A percentile compares a stretch with the other conserved stretches of the same genome.
Evolutionary conservation across 2,329 filamentous ascomycete genomes (phyloP).

Genomic region (Paradendryphiella salina): DNA sequence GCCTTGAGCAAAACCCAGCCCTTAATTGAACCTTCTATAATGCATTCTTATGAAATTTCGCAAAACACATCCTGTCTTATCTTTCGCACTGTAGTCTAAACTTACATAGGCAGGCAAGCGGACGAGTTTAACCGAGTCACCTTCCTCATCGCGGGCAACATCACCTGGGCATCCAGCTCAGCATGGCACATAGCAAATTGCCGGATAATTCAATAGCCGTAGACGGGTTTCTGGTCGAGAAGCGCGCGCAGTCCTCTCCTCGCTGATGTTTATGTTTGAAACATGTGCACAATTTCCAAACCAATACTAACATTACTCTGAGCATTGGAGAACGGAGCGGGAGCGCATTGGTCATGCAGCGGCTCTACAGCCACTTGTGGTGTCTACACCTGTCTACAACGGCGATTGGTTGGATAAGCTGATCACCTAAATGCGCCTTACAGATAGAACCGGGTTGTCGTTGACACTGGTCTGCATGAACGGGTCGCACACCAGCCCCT

Average conservation of each 20-base stretch:
- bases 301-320: not conserved
- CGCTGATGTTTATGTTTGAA: conserved; percentile 3
- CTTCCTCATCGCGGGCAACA: conserved; percentile 8
- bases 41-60: not conserved
- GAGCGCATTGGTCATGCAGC: conserved; percentile 6
- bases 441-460: not conserved
- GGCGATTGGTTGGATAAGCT: not conserved
- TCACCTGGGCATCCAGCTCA: not conserved
- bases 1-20: not conserved
- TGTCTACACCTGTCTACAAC: conserved; percentile 1
- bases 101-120: conserved; percentile 1
- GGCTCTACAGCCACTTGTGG: conserved; percentile 11
- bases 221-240: not conserved
- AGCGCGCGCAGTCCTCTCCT: not conserved
- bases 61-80: conserved; percentile 1
- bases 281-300: not conserved
- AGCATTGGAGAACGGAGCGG: not conserved
- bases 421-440: not conserved
- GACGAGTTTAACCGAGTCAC: conserved; percentile 3
- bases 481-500: too few species aligned
- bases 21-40: not conserved
- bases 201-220: not conserved
- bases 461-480: not conserved
- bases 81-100: not conserved
- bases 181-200: not conserved